Evolutionary conservation across 352 stramenopile species (phyloP).

Genomic region (Phytopythium ostracodes): DNA sequence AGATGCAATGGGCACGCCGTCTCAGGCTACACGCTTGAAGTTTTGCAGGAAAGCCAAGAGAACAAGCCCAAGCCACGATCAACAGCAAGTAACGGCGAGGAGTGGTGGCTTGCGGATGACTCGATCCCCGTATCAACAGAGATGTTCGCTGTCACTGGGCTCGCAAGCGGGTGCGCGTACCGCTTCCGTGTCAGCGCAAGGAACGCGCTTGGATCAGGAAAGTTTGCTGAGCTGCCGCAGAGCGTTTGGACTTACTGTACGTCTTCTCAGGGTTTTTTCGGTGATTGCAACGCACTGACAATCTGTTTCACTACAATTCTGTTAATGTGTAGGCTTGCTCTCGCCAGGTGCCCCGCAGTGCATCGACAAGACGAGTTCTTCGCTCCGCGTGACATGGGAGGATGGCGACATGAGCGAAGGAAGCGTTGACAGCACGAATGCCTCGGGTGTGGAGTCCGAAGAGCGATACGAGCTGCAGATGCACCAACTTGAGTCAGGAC

Average conservation of each 20-base stretch:
- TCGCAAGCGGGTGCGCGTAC: conserved; percentile 13
- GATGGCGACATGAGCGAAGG: not conserved
- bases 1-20: conserved; percentile 51
- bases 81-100: not conserved
- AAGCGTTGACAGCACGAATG: not conserved
- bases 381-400: conserved; percentile 18
- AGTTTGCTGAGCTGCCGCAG: conserved; percentile 5
- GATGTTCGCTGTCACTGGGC: conserved; percentile 1
- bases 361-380: conserved; percentile 17
- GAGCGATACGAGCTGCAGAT: conserved; percentile 22
- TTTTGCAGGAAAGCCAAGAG: not conserved
- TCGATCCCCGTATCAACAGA: conserved; percentile 14
- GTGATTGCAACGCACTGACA: not conserved
- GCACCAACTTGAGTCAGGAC: conserved; percentile 9
- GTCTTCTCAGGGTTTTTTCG: not conserved
- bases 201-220: conserved; percentile 19
- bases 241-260: conserved; percentile 21
- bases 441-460: not conserved
- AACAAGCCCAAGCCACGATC: not conserved
- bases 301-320: not conserved
- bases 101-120: conserved; percentile 9
- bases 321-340: conserved; percentile 13
- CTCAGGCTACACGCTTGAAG: conserved; percentile 15
- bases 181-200: conserved; percentile 16
- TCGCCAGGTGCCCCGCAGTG: conserved; percentile 16